Evolutionary conservation across 139 green algal genomes (phyloP).

Genomic region (Eudorina sp.): DNA sequence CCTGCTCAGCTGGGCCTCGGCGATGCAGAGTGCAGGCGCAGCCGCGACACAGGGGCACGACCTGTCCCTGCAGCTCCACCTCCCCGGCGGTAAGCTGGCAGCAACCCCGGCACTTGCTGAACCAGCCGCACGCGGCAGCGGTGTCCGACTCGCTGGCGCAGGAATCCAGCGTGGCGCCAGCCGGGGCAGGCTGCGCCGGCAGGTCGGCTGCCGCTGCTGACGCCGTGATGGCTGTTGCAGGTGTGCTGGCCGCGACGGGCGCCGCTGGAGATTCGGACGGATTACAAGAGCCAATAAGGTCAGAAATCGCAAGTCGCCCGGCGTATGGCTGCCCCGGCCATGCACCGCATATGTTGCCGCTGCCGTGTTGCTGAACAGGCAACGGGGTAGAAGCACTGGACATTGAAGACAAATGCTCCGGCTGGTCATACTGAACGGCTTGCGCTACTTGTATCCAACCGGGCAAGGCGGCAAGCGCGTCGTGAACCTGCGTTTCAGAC

Average conservation of each 20-base stretch:
- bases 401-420: not conserved
- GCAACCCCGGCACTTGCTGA: slow-evolving; percentile 41
- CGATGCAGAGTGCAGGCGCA: not conserved
- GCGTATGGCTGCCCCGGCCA: not conserved
- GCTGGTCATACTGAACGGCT: not conserved
- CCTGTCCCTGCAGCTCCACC: slow-evolving; percentile 9
- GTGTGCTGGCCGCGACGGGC: not conserved
- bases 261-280: not conserved
- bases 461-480: slow-evolving; percentile 10
- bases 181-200: not conserved
- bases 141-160: slow-evolving; percentile 21
- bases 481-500: slow-evolving; percentile 1
- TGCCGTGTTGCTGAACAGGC: not conserved
- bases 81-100: slow-evolving; percentile 40
- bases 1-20: not conserved
- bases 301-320: too few relatives aligned
- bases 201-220: not conserved
- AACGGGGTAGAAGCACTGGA: slow-evolving; percentile 13
- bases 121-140: slow-evolving; percentile 10
- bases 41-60: slow-evolving; percentile 15
- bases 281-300: too few relatives aligned
- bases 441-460: slow-evolving; percentile 35
- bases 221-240: not conserved
- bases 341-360: not conserved
- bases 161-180: not conserved